These are phyloP conservation scores for Helichrysum umbraculigerum DNA, from an alignment of 129 eudicot genomes.

Conservation along the genomic window DNA sequence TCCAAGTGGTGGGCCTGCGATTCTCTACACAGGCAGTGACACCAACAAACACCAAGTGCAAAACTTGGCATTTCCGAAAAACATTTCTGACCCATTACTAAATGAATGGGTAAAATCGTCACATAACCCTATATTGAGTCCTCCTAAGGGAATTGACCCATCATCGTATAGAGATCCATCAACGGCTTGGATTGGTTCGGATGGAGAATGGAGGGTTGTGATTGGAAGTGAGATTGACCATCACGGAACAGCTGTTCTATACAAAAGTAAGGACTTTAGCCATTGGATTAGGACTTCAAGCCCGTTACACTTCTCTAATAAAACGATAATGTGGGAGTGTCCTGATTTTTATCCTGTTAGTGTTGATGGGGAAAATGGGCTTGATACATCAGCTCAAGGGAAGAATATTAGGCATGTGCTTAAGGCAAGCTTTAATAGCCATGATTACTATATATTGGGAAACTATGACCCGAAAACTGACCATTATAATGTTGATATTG, in stretches of 20 bases:
- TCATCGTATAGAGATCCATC: conserved; percentile 62
- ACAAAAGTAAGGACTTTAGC: conserved; percentile 49
- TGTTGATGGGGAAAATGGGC: conserved; percentile 33
- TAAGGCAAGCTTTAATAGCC: conserved; percentile 48
- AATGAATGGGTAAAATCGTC: conserved; percentile 57
- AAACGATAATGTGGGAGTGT: conserved; percentile 77
- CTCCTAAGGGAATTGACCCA: conserved; percentile 34
- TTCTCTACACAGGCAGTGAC: conserved; percentile 59
- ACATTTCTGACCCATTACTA: conserved; percentile 62
- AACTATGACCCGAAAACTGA: conserved; percentile 43
- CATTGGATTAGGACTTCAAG: conserved; percentile 37
- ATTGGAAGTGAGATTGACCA: conserved; percentile 51
- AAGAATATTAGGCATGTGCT: conserved; percentile 45
- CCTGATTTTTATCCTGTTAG: conserved; percentile 71
- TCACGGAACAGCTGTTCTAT: conserved; percentile 54
- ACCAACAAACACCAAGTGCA: conserved; percentile 46
- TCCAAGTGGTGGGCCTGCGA: conserved; percentile 38
- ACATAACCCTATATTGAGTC: conserved; percentile 52
- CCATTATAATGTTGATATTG: conserved; percentile 35
- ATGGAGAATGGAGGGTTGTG: conserved; percentile 50
- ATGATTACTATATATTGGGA: conserved; percentile 60
- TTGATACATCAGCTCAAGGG: conserved; percentile 44
- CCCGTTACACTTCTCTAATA: conserved; percentile 45
- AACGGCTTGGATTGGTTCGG: conserved; percentile 61
- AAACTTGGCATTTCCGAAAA: conserved; percentile 62